Evolutionary conservation across 2,329 filamentous ascomycete species (phyloP), one percentile per base, ranked within the genome.

Genomic region (Sclerotinia borealis): DNA sequence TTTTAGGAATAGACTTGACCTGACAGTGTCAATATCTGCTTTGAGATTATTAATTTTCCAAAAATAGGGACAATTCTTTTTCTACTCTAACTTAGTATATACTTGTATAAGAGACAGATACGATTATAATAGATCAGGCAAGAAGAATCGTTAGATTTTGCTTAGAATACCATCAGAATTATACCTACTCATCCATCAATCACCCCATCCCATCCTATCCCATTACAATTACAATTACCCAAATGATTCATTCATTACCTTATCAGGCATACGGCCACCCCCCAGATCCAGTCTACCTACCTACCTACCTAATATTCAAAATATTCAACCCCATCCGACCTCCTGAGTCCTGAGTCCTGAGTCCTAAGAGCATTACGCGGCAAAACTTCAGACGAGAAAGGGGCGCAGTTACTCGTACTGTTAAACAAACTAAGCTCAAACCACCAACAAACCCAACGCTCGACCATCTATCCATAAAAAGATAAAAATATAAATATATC

Each of bases 351-450:
- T 19, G 11, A 11, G 11, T 43, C 19, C 39, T 43, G 10, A 11
- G 39, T 19, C 39, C 39, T 19, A 19, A 43, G 9, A 59, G 56
- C 56, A 41, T 59, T 59, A 59, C 56, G 56, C 41, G 41, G 37
- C 54, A 45, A 58, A 34, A 17, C 27, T 22, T 31, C 54, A 47
- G 50, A 58, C 22, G 27, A 47, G 25, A 59, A 50, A 37, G 56
- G 45, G 43, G 56, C 56, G 56, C 41, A 59, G 43, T n/a, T n/a
- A 34, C n/a, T n/a, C n/a, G n/a, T n/a, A n/a, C n/a, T n/a, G n/a
- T n/a, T 34, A 31, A 8, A 34, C 39, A 17, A 10, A 17, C 39
- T 34, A 56, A 56, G 39, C 37, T 56, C 52, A 45, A 56, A 56
- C 52, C n/a, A 8, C 37, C 22, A 43, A 37, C 37, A 31, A 43